Evolutionary conservation across 768 basidiomycete species (phyloP).

Genomic region (Collybia mongolica): DNA sequence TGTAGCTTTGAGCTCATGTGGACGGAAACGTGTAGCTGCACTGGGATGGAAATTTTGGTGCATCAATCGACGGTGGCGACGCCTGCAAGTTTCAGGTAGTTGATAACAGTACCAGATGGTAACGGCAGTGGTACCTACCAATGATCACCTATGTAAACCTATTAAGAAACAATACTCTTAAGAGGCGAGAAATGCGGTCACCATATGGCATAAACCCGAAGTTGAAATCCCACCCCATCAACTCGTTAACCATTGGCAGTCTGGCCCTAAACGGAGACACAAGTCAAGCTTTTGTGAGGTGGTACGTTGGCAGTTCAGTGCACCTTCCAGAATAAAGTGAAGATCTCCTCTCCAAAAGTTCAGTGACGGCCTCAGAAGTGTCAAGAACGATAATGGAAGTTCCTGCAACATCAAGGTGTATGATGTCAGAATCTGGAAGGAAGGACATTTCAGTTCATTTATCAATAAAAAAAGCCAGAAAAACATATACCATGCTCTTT

Average conservation of each 20-base stretch:
- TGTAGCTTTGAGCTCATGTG: slow-evolving; percentile 18
- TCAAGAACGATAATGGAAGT: slow-evolving; percentile 1
- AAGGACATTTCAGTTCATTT: background rate
- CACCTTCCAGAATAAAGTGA: slow-evolving; percentile 5
- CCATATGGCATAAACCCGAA: slow-evolving; percentile 8
- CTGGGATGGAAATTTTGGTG: slow-evolving; percentile 20
- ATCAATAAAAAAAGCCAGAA: background rate
- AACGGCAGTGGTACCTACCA: background rate
- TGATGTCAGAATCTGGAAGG: slow-evolving; percentile 1
- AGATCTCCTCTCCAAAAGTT: slow-evolving; percentile 6
- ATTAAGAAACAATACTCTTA: background rate
- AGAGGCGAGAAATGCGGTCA: background rate
- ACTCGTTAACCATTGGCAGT: slow-evolving; percentile 11
- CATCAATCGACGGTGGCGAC: slow-evolving; percentile 19
- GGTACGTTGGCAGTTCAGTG: no score
- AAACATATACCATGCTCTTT: background rate
- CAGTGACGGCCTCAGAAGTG: background rate
- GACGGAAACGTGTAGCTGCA: slow-evolving; percentile 15
- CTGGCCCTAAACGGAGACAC: slow-evolving; percentile 2
- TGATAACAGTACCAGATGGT: no score
- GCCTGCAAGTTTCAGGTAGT: slow-evolving; percentile 12
- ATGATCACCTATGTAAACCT: background rate
- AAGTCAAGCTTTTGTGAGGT: no score
- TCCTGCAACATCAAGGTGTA: slow-evolving; percentile 4
- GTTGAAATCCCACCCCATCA: slow-evolving; percentile 11